Percentiles rank a stretch among this genome's conserved stretches.
Evolutionary conservation across 768 basidiomycete species (phyloP).

Genomic region (Russula virescens): DNA sequence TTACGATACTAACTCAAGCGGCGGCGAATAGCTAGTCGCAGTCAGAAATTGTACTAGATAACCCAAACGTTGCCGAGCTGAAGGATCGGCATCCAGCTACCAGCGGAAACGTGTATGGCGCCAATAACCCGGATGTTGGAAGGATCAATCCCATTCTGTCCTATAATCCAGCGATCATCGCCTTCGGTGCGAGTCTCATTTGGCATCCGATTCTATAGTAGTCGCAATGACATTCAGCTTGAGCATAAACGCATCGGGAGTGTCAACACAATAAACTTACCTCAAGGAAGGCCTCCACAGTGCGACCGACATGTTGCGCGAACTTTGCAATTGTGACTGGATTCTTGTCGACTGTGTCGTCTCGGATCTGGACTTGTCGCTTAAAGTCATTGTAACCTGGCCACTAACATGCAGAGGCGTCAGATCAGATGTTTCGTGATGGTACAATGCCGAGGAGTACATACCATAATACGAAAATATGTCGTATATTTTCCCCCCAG

Average conservation of each 20-base stretch:
- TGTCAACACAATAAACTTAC: slow-evolving; percentile 1
- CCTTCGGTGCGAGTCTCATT: background rate
- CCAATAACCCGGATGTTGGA: slow-evolving; percentile 11
- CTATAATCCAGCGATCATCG: slow-evolving; percentile 2
- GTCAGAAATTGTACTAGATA: too few species aligned
- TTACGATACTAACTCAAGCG: too few species aligned
- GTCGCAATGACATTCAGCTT: background rate
- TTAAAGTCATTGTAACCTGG: too few species aligned
- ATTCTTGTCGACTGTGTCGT: slow-evolving; percentile 4
- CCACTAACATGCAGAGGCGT: slow-evolving; percentile 8
- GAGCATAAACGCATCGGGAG: background rate
- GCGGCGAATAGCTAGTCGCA: too few species aligned
- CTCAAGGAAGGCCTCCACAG: too few species aligned
- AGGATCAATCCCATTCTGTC: background rate
- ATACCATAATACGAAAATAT: slow-evolving; percentile 12
- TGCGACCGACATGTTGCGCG: too few species aligned
- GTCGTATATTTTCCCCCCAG: slow-evolving; percentile 13
- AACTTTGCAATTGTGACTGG: slow-evolving; percentile 9
- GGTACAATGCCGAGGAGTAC: background rate
- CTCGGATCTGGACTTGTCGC: too few species aligned
- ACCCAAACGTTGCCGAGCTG: too few species aligned
- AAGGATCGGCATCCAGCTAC: slow-evolving; percentile 22
- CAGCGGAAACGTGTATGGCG: slow-evolving; percentile 15
- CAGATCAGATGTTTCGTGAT: background rate
- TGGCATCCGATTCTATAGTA: background rate